Conservation (phyloP, 2,329 filamentous ascomycete genomes). For the Beauveria varroae region DNA sequence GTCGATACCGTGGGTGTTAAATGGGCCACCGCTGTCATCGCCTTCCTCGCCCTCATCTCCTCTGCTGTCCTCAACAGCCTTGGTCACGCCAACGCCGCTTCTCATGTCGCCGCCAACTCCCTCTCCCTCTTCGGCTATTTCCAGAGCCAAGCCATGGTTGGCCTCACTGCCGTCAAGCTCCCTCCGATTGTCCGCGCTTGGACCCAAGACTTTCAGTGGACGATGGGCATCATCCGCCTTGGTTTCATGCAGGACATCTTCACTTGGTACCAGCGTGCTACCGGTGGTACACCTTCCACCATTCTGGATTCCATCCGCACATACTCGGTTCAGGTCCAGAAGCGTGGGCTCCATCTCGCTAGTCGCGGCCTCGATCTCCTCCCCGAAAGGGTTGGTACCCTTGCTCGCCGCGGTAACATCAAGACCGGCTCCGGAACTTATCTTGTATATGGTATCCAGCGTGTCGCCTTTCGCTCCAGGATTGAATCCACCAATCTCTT, state of each 20-base stretch:
- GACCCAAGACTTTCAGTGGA: conserved; percentile 98
- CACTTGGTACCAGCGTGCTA: conserved; percentile 93
- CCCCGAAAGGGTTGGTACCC: conserved; percentile 32
- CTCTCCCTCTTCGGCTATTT: conserved; percentile 93
- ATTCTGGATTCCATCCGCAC: conserved; percentile 66
- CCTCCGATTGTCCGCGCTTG: conserved; percentile 86
- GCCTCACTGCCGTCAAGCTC: conserved; percentile 71
- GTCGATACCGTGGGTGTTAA: conserved; percentile 84
- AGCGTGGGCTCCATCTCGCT: conserved; percentile 37
- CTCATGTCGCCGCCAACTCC: conserved; percentile 88
- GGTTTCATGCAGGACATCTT: conserved; percentile 82
- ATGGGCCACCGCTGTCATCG: conserved; percentile 83
- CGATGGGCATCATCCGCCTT: conserved; percentile 87
- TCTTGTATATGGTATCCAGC: conserved; percentile 72
- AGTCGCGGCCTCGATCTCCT: conserved; percentile 49
- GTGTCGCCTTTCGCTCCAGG: conserved; percentile 75
- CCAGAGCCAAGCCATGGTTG: conserved; percentile 87
- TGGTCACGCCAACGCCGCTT: conserved; percentile 88
- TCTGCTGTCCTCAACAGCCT: conserved; percentile 85
- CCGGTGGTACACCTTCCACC: conserved; percentile 75
- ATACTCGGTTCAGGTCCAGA: conserved; percentile 79
- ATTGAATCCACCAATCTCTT: conserved; percentile 93
- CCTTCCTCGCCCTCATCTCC: conserved; percentile 72
- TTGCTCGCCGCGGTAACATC: conserved; percentile 49
- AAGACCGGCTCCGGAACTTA: conserved; percentile 47